A percentile compares a stretch with the other conserved stretches of the same genome.
phyloP scores from a whole-genome alignment of 441 rosid species.

The Brassica balearica region DNA sequence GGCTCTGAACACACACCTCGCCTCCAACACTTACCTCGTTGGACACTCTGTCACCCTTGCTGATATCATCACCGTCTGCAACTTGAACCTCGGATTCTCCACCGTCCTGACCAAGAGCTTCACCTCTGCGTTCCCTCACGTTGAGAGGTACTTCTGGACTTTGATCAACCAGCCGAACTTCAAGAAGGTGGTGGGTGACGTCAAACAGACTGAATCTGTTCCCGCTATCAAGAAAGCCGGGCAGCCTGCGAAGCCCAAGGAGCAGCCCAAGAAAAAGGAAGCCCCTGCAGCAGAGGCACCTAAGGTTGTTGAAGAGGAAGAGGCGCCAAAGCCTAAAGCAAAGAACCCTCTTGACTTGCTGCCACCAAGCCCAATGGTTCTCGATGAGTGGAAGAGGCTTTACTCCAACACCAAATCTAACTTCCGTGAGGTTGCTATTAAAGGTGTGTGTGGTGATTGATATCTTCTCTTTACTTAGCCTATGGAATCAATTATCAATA shows the following conservation, averaged over 20 bases:
- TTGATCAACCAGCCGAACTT: slow-evolving; percentile 90
- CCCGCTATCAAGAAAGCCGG: slow-evolving; percentile 76
- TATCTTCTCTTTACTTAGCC: not conserved
- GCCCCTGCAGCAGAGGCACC: slow-evolving; percentile 63
- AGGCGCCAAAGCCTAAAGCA: slow-evolving; percentile 90
- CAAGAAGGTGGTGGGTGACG: slow-evolving; percentile 80
- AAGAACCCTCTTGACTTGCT: slow-evolving; percentile 94
- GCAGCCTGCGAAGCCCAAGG: slow-evolving; percentile 66
- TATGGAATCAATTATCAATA: not conserved
- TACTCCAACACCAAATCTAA: slow-evolving; percentile 94
- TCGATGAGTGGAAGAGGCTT: slow-evolving; percentile 98
- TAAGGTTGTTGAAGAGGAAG: slow-evolving; percentile 73
- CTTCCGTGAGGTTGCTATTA: slow-evolving; percentile 95
- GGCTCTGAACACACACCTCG: slow-evolving; percentile 73
- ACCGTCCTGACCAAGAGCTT: slow-evolving; percentile 73
- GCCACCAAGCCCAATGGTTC: slow-evolving; percentile 91
- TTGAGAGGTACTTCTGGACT: slow-evolving; percentile 98
- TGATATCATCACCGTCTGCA: slow-evolving; percentile 78
- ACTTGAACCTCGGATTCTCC: slow-evolving; percentile 62
- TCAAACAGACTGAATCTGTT: slow-evolving; percentile 72
- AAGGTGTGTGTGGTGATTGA: slow-evolving; percentile 62
- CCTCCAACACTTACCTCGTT: slow-evolving; percentile 80
- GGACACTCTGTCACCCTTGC: slow-evolving; percentile 87
- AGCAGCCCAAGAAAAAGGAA: slow-evolving; percentile 69
- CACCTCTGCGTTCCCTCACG: slow-evolving; percentile 86